phyloP scores from a whole-genome alignment of 2,329 filamentous ascomycete species.

The Atkinsonella texensis region DNA sequence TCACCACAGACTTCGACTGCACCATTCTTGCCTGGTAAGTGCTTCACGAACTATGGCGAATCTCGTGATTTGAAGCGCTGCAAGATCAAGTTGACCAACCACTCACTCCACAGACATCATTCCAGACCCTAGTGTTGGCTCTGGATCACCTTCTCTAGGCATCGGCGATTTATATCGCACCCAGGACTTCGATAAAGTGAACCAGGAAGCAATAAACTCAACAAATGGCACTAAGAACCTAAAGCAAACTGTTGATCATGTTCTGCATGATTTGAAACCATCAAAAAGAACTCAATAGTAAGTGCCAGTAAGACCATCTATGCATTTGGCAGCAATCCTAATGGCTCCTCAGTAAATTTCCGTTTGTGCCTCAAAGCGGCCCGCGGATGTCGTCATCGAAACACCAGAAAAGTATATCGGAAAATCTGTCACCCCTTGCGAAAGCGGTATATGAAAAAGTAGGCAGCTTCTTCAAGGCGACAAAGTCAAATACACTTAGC shows the following conservation, averaged over 20 bases:
- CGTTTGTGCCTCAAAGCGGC: slow-evolving; percentile 15
- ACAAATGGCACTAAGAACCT: slow-evolving; percentile 51
- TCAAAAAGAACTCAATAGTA: slow-evolving; percentile 61
- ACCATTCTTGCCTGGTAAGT: slow-evolving; percentile 62
- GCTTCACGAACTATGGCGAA: neutral
- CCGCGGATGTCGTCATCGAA: slow-evolving; percentile 7
- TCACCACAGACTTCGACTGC: slow-evolving; percentile 71
- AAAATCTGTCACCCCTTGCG: slow-evolving; percentile 37
- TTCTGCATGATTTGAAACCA: slow-evolving; percentile 61
- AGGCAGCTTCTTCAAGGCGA: slow-evolving; percentile 27
- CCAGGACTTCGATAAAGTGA: slow-evolving; percentile 53
- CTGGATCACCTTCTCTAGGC: slow-evolving; percentile 38
- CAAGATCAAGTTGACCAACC: neutral
- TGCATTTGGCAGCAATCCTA: neutral
- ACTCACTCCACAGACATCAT: slow-evolving; percentile 41
- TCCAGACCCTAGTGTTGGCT: slow-evolving; percentile 49
- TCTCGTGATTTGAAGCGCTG: neutral
- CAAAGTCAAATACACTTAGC: slow-evolving; percentile 20
- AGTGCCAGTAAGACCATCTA: slow-evolving; percentile 12
- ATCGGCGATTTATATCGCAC: slow-evolving; percentile 39
- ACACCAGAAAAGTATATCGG: slow-evolving; percentile 20
- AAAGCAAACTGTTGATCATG: slow-evolving; percentile 59
- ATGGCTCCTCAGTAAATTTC: slow-evolving; percentile 37
- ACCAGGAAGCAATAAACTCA: slow-evolving; percentile 52
- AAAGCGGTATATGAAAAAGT: slow-evolving; percentile 29